phyloP scores from a whole-genome alignment of 1,284 basidiomycete species.

The Moesziomyces parantarcticus region DNA sequence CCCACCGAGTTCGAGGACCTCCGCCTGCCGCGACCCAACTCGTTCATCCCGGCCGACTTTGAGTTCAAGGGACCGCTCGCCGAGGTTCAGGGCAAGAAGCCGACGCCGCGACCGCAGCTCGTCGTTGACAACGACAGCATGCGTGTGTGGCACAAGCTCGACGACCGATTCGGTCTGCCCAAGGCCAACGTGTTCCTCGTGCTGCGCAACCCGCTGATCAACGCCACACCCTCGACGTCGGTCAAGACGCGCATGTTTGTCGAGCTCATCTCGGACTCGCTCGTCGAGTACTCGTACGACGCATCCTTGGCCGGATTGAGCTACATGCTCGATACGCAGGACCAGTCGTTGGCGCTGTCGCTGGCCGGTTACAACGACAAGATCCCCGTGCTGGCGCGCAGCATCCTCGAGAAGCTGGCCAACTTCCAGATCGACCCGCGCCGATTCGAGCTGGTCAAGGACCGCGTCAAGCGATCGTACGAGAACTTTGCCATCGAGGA shows the following conservation, averaged over 20 bases:
- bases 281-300: constrained; percentile 91
- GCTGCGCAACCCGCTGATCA: constrained; percentile 66
- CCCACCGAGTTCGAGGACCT: constrained; percentile 55
- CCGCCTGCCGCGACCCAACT: constrained; percentile 62
- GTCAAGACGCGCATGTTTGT: constrained; percentile 77
- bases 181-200: constrained; percentile 66
- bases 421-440: constrained; percentile 77
- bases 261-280: constrained; percentile 86
- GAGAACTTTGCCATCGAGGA: constrained; percentile 86
- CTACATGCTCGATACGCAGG: constrained; percentile 78
- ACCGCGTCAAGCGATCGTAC: constrained; percentile 73
- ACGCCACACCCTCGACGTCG: constrained; percentile 64
- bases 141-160: constrained; percentile 67
- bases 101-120: constrained; percentile 60
- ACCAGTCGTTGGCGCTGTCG: constrained; percentile 78
- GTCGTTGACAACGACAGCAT: constrained; percentile 53
- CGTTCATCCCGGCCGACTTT: constrained; percentile 63
- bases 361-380: constrained; percentile 95
- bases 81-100: constrained; percentile 41
- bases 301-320: constrained; percentile 89
- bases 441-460: constrained; percentile 84
- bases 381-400: constrained; percentile 79
- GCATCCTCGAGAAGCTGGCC: constrained; percentile 80
- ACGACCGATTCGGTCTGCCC: constrained; percentile 66
- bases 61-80: constrained; percentile 47